Base-by-base conservation (phyloP, 345 rosid genomes). In the Mangifera indica region DNA sequence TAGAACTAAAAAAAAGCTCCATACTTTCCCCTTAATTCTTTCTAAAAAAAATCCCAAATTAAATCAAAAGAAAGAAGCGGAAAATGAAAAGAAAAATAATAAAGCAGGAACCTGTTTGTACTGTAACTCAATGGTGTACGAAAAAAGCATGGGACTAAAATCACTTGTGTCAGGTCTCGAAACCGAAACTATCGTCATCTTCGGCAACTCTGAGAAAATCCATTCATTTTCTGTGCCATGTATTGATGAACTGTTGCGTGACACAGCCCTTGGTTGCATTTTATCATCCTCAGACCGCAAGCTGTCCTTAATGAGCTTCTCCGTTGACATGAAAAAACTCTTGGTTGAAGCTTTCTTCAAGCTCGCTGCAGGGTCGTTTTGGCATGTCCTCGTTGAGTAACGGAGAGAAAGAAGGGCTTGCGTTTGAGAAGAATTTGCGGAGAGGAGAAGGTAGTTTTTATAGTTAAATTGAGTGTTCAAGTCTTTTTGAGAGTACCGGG, bases 81-180 rank as follows among this genome's bases (percentile, higher is more conserved):
- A 17, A 24, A 49, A 40, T 12, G 12, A 18, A 29, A 59, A 48
- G 25, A 9, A n/a, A n/a, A n/a, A n/a, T n/a, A n/a, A n/a, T n/a
- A n/a, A 20, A 22, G 0, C 40, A 8, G 40, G 34, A 63, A 20
- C 97, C 91, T 93, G 97, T 77, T 89, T 92, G 79, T 90, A 90
- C 26, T 80, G 88, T 74, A 94, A 80, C 69, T 92, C 92, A 62
- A 92, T 87, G 25, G 88, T 82, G 81, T 89, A 94, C 71, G 97
- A 92, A 58, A 92, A 84, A 76, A 92, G 88, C 84, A 92, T 88
- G 77, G 97, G 97, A 52, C 97, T 92, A 72, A 89, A 80, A 76
- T 94, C 98, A 20, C 87, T 90, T 0, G 88, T 83, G 46, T 94
- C 98, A 0, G 97, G 91, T 77, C 78, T 76, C 12, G 90, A 89